These are phyloP conservation scores for Candida quercuum DNA, from an alignment of 805 yeast species.

Conservation along the genomic window DNA sequence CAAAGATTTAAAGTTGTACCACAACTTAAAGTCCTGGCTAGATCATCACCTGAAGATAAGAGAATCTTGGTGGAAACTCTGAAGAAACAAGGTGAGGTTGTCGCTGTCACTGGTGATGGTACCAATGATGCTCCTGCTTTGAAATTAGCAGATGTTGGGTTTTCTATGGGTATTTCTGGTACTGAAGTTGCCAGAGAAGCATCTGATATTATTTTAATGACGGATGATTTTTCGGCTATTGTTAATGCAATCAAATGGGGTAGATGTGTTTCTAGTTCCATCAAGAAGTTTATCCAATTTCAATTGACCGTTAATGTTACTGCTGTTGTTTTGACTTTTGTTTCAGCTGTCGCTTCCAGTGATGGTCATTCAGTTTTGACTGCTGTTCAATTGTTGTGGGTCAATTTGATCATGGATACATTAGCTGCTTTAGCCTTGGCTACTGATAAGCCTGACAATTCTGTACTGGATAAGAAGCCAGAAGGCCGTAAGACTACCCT, in stretches of 20 bases:
- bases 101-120: conserved; percentile 99
- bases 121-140: conserved; percentile 98
- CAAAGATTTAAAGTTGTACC: conserved; percentile 66
- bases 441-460: conserved; percentile 90
- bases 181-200: conserved; percentile 99
- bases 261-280: conserved; percentile 90
- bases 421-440: conserved; percentile 96
- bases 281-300: conserved; percentile 92
- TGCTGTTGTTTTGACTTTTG: conserved; percentile 91
- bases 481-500: conserved; percentile 75
- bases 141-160: conserved; percentile 95
- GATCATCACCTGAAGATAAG: conserved; percentile 96
- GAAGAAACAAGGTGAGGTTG: conserved; percentile 80
- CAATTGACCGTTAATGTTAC: conserved; percentile 95
- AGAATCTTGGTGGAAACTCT: conserved; percentile 78
- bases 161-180: conserved; percentile 97
- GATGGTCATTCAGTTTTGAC: conserved; percentile 85
- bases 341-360: conserved; percentile 82
- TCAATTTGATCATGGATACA: conserved; percentile 96
- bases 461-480: conserved; percentile 74
- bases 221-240: conserved; percentile 90
- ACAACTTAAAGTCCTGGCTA: conserved; percentile 74
- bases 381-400: conserved; percentile 97
- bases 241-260: conserved; percentile 99
- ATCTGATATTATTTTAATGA: conserved; percentile 85